Evolutionary conservation across 371 early-diverging fungal genomes (phyloP), one percentile per base, ranked within the genome.

Genomic region (Apophysomyces ossiformis): DNA sequence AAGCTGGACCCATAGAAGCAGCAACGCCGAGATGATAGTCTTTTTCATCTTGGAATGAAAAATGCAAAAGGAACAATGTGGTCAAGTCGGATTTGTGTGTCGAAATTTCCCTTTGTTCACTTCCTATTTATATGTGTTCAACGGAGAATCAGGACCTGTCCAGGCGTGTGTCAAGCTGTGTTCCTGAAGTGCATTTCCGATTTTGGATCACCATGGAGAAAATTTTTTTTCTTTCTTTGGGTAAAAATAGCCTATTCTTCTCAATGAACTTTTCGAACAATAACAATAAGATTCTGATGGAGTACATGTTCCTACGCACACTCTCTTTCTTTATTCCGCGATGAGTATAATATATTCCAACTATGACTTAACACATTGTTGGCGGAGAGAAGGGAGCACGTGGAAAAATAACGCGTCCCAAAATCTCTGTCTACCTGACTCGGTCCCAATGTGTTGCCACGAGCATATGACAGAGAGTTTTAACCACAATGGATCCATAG

Each of bases 361-460:
- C 32, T 26, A 26, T 26, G 32, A 26, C 32, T 26, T 3, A 2
- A 26, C 3, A 26, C 32, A 26, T 18, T 45, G 16, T 50, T 50
- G 54, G 18, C 54, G 16, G 21, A 21, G 9, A 7, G 4, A 50
- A 26, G 7, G 35, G 16, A 21, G 21, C 54, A 50, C 54, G 54
- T 50, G 54, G 54, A 8, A 50, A 50, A 50, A 50, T 50, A 18
- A 50, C 21, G 54, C 54, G 54, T 50, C 54, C 21, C 32, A 50
- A n/a, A 50, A 21, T 9, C 21, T 50, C n/a, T 21, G 5, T 21
- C 16, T 9, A 32, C 21, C 21, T 21, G 54, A 21, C 54, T 26
- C 21, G 54, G 54, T 21, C 21, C 54, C 54, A 50, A 50, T 16
- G 21, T 50, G 21, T 50, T 50, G 54, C 54, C 54, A 50, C 21